phyloP scores from a whole-genome alignment of 1,284 basidiomycete genomes.

The Erythrobasidium hasegawianum region DNA sequence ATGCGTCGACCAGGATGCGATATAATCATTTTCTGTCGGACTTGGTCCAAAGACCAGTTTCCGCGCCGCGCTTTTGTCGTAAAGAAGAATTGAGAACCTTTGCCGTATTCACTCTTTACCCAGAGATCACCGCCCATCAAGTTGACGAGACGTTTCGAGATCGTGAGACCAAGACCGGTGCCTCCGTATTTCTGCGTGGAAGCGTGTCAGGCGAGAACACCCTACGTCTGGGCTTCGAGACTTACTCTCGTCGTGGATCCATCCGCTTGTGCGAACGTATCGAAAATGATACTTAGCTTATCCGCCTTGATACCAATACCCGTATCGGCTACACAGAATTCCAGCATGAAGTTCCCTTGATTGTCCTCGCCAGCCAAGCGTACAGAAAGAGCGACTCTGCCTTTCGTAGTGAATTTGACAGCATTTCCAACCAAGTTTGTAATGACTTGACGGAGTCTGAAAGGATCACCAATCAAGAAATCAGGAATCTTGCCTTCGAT shows the following conservation, averaged over 20 bases:
- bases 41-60: constrained; percentile 43
- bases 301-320: constrained; percentile 99
- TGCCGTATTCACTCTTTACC: constrained; percentile 85
- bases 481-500: constrained; percentile 95
- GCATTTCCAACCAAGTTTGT: constrained; percentile 93
- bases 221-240: background rate
- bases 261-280: constrained; percentile 98
- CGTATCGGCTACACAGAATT: constrained; percentile 96
- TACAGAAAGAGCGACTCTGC: constrained; percentile 86
- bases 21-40: constrained; percentile 44
- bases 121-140: constrained; percentile 99
- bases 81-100: constrained; percentile 96
- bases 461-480: constrained; percentile 92
- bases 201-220: constrained; percentile 8
- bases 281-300: constrained; percentile 97
- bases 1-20: constrained; percentile 59
- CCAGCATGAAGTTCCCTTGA: constrained; percentile 76
- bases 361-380: constrained; percentile 62
- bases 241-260: constrained; percentile 53
- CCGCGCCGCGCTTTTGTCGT: constrained; percentile 62
- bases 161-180: constrained; percentile 82
- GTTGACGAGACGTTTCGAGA: constrained; percentile 76
- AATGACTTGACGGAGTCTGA: constrained; percentile 83
- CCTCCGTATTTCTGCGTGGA: constrained; percentile 81
- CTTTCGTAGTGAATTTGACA: constrained; percentile 76